Conservation (phyloP, 805 yeast genomes). For the Candida sphagnicola region DNA sequence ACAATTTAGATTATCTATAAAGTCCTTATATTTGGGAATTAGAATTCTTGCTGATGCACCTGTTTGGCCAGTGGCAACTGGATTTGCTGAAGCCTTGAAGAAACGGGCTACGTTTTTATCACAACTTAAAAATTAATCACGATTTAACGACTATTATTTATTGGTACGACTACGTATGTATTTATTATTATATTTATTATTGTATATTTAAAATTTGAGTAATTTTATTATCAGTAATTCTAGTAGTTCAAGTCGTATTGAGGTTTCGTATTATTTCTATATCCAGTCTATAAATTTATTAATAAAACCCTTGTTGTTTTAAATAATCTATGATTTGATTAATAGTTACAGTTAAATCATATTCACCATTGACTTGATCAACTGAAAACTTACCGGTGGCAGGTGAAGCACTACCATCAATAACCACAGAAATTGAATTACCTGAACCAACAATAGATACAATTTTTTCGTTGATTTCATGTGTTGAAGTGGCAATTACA, state of each 20-base stretch:
- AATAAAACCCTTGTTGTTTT: constrained; percentile 81
- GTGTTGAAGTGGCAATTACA: constrained; percentile 54
- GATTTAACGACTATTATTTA: constrained; percentile 1
- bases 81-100: constrained; percentile 76
- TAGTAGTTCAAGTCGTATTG: not conserved
- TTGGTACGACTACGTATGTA: not conserved
- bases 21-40: constrained; percentile 66
- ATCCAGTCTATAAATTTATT: constrained; percentile 3
- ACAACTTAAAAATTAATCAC: constrained; percentile 1
- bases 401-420: constrained; percentile 11
- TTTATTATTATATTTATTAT: constrained; percentile 3
- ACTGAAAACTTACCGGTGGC: not conserved
- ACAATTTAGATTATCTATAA: constrained; percentile 48
- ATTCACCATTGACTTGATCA: constrained; percentile 8
- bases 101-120: constrained; percentile 38
- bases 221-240: too few relatives aligned
- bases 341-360: constrained; percentile 45
- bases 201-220: not conserved
- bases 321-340: constrained; percentile 69
- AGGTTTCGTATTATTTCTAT: too few relatives aligned
- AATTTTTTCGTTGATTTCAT: constrained; percentile 49
- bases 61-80: constrained; percentile 78
- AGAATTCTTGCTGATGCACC: constrained; percentile 81
- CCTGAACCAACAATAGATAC: constrained; percentile 52
- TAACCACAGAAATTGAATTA: constrained; percentile 45